These are phyloP conservation scores for Myxozyma monticola DNA, from an alignment of 805 yeast species.

Conservation along the genomic window DNA sequence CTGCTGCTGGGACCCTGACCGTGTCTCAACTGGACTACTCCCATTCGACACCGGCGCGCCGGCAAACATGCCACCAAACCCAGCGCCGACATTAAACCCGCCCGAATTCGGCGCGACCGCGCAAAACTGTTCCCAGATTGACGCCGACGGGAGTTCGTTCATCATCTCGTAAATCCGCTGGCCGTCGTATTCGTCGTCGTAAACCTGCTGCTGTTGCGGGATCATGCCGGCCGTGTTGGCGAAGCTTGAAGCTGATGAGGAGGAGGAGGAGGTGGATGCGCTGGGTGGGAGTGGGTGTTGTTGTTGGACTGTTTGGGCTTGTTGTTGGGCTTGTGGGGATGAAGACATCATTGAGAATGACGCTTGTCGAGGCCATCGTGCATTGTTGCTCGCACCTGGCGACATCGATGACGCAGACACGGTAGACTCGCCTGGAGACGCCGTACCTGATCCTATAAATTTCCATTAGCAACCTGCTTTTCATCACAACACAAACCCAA, in stretches of 20 bases:
- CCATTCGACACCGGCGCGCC: background rate
- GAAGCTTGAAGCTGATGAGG: constrained; percentile 1
- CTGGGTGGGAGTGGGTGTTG: constrained; percentile 3
- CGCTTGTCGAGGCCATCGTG: constrained; percentile 7
- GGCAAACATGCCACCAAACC: constrained; percentile 22
- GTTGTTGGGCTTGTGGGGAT: background rate
- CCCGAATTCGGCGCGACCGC: constrained; percentile 28
- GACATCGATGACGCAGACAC: constrained; percentile 18
- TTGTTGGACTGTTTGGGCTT: constrained; percentile 8
- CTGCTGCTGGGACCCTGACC: too few species aligned
- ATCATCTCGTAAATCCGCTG: constrained; percentile 40
- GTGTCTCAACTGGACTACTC: constrained; percentile 3
- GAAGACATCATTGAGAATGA: constrained; percentile 2
- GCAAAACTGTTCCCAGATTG: constrained; percentile 41
- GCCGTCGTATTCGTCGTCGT: constrained; percentile 34
- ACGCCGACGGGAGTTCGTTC: constrained; percentile 38
- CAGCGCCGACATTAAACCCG: constrained; percentile 16
- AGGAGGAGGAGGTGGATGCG: constrained; percentile 5
- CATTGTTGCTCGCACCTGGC: constrained; percentile 3
- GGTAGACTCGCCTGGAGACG: constrained; percentile 15
- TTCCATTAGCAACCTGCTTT: background rate
- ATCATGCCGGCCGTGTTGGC: background rate
- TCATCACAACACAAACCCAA: background rate
- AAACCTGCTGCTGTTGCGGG: constrained; percentile 14
- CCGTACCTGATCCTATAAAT: background rate